Conservation (phyloP, 768 basidiomycete species). For the Daedaleopsis sinensis region DNA sequence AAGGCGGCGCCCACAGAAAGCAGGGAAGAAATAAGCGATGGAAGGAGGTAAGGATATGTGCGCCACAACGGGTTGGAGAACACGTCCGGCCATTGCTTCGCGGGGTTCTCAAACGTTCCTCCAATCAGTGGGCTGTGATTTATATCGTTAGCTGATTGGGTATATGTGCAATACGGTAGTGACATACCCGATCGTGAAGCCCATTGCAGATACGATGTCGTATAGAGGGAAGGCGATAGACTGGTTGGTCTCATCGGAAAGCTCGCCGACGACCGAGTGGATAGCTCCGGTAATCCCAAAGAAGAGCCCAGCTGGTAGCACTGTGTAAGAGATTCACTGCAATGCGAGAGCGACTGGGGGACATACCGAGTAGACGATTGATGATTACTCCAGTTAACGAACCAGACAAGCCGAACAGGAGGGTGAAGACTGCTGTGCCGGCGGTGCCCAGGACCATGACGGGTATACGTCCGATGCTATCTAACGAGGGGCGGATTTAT, state of each 20-base stretch:
- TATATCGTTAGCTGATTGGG: background rate
- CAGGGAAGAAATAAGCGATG: constrained; percentile 50
- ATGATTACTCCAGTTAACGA: constrained; percentile 49
- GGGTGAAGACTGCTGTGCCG: constrained; percentile 51
- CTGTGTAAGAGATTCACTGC: background rate
- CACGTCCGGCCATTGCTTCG: constrained; percentile 43
- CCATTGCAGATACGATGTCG: constrained; percentile 59
- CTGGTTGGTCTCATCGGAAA: constrained; percentile 66
- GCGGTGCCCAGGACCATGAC: constrained; percentile 56
- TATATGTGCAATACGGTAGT: background rate
- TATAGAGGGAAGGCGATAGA: constrained; percentile 61
- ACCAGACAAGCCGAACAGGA: constrained; percentile 60
- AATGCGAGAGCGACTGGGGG: background rate
- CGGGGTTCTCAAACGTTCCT: constrained; percentile 59
- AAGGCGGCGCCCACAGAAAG: constrained; percentile 44
- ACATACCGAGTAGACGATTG: constrained; percentile 45
- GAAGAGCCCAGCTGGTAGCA: constrained; percentile 29
- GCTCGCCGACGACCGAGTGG: constrained; percentile 40
- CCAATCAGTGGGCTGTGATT: constrained; percentile 59
- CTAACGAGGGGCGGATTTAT: constrained; percentile 32
- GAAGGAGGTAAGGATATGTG: constrained; percentile 61
- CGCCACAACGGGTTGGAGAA: constrained; percentile 50
- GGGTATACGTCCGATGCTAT: constrained; percentile 62
- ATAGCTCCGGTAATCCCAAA: constrained; percentile 42
- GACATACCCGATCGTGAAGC: constrained; percentile 55